Conservation (phyloP, 352 stramenopile genomes). For the Phytophthora rubi region DNA sequence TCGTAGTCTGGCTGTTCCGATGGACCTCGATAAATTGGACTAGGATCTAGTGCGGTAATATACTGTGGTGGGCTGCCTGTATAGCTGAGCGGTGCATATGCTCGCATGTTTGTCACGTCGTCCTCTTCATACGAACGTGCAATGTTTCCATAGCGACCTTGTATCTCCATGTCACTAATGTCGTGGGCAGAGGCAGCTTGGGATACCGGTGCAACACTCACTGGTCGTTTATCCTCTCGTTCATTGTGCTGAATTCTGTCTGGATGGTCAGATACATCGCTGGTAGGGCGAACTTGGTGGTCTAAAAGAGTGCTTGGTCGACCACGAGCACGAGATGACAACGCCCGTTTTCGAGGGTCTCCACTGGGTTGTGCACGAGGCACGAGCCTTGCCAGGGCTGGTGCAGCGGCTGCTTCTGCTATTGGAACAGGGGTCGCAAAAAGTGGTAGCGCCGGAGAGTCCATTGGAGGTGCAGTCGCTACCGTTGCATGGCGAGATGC, state of each 20-base stretch:
- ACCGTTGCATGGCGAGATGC: neutral
- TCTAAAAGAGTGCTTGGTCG: slow-evolving; percentile 29
- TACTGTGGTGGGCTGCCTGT: slow-evolving; percentile 40
- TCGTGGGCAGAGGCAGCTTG: slow-evolving; percentile 36
- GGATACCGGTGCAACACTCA: slow-evolving; percentile 32
- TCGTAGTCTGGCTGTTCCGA: slow-evolving; percentile 48
- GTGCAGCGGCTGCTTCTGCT: neutral
- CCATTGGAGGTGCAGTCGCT: neutral
- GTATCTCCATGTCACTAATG: slow-evolving; percentile 53
- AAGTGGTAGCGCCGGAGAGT: neutral
- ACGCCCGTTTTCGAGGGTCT: slow-evolving; percentile 30
- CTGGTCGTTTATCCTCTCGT: slow-evolving; percentile 20
- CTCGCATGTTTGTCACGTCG: slow-evolving; percentile 44
- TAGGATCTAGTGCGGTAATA: slow-evolving; percentile 40
- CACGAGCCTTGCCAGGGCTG: neutral
- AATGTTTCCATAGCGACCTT: slow-evolving; percentile 39
- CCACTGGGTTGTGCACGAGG: slow-evolving; percentile 9
- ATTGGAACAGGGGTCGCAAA: neutral
- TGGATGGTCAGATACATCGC: slow-evolving; percentile 5
- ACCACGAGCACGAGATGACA: slow-evolving; percentile 30
- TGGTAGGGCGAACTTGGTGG: slow-evolving; percentile 19
- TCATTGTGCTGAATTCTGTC: slow-evolving; percentile 26
- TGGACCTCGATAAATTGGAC: slow-evolving; percentile 47
- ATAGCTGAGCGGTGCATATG: slow-evolving; percentile 39
- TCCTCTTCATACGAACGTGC: slow-evolving; percentile 37